These are phyloP conservation scores for Colletotrichum plurivorum DNA, from an alignment of 2,329 filamentous ascomycete species.

Conservation along the genomic window DNA sequence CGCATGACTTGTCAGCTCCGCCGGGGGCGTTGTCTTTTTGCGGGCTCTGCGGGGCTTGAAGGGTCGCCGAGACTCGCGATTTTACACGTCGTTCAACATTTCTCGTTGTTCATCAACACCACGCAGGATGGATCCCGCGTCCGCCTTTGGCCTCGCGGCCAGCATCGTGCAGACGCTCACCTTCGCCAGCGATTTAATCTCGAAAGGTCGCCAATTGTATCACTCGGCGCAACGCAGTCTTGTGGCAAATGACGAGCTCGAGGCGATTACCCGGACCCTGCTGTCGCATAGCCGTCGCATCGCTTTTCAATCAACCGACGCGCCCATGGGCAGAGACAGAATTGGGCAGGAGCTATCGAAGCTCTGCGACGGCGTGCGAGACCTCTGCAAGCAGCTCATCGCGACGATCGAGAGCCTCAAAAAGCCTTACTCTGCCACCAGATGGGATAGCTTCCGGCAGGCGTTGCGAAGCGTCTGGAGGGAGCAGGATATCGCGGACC, in stretches of 20 bases:
- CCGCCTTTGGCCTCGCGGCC: constrained; percentile 6
- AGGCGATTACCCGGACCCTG: neutral
- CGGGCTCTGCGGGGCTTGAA: too few relatives aligned
- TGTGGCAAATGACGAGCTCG: neutral
- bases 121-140: constrained; percentile 8
- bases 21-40: neutral
- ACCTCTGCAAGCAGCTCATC: neutral
- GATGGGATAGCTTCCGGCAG: constrained; percentile 4
- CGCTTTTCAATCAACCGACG: neutral
- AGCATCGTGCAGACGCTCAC: constrained; percentile 4
- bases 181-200: neutral
- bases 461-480: neutral
- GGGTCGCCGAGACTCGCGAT: too few relatives aligned
- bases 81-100: neutral
- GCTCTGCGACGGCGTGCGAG: neutral
- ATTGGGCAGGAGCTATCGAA: neutral
- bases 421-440: neutral
- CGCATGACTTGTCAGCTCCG: neutral
- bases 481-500: neutral
- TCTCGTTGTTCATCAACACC: neutral
- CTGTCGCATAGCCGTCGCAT: neutral
- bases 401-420: neutral
- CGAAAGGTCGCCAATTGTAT: neutral
- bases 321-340: neutral
- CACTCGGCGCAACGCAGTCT: neutral